phyloP scores from a whole-genome alignment of 169 alveolate species.

The Cryptosporidium muris region DNA sequence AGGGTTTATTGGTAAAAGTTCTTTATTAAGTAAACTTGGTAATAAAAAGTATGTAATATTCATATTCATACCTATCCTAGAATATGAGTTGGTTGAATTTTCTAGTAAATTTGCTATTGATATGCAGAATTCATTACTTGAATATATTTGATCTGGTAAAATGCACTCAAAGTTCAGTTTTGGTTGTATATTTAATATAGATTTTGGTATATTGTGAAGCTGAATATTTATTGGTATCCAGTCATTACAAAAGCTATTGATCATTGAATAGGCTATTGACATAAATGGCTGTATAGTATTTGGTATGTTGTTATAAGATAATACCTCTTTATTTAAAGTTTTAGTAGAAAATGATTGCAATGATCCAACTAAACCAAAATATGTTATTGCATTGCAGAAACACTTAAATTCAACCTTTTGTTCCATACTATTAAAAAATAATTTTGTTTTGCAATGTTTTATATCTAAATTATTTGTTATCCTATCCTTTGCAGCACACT shows the following conservation, averaged over 20 bases:
- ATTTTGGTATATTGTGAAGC: conserved; percentile 16
- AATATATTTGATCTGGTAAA: conserved; percentile 12
- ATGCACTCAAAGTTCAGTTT: conserved; percentile 23
- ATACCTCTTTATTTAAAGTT: neutral
- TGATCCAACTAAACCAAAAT: conserved; percentile 42
- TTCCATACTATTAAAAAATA: conserved; percentile 2
- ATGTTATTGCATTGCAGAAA: conserved; percentile 44
- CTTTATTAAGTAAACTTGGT: conserved; percentile 7
- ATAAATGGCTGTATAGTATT: conserved; percentile 63
- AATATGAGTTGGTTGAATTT: conserved; percentile 13
- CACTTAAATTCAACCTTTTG: conserved; percentile 62
- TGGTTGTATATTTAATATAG: conserved; percentile 22
- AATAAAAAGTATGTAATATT: conserved; percentile 27
- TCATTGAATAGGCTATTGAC: conserved; percentile 21
- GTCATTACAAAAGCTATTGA: conserved; percentile 15
- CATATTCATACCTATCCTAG: conserved; percentile 13
- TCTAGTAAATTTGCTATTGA: conserved; percentile 2
- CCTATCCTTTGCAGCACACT: conserved; percentile 53
- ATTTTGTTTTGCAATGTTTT: conserved; percentile 29
- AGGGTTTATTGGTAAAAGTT: conserved; percentile 1
- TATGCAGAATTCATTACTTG: conserved; percentile 32
- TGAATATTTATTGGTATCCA: conserved; percentile 29
- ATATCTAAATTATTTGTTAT: conserved; percentile 6
- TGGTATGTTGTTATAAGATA: conserved; percentile 35
- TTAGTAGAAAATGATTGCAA: neutral